These are phyloP conservation scores for Cupressus sempervirens DNA, from an alignment of 75 land plant genomes.

Conservation along the genomic window DNA sequence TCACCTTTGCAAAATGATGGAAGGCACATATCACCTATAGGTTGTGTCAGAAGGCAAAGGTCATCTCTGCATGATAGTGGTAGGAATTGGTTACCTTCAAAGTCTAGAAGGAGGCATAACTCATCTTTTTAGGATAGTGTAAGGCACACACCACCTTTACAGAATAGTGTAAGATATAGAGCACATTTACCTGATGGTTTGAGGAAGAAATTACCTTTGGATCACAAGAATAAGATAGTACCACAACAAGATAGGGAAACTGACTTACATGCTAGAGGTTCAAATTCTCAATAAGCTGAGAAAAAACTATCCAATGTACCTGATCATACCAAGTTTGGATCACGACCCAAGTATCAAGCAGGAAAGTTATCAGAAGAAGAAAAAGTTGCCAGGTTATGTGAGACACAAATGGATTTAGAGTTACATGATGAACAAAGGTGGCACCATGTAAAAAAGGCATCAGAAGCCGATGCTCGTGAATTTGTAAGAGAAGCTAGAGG, in stretches of 20 bases:
- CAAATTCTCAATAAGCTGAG: background rate
- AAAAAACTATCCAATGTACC: background rate
- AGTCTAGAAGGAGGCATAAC: background rate
- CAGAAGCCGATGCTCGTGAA: slow-evolving; percentile 69
- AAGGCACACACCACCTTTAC: background rate
- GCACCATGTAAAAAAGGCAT: slow-evolving; percentile 82
- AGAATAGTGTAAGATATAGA: background rate
- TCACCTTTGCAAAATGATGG: background rate
- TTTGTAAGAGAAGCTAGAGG: slow-evolving; percentile 16
- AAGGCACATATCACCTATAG: background rate
- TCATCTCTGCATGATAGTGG: background rate
- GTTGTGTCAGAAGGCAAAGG: no score
- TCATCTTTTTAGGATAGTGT: background rate
- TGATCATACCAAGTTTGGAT: slow-evolving; percentile 9
- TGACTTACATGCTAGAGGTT: slow-evolving; percentile 10
- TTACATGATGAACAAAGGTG: slow-evolving; percentile 92
- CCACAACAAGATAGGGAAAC: background rate
- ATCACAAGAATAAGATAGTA: background rate
- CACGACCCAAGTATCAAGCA: slow-evolving; percentile 27
- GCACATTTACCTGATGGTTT: background rate
- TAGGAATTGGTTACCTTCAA: background rate
- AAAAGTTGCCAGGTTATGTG: slow-evolving; percentile 60
- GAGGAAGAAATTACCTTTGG: background rate
- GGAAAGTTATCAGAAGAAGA: slow-evolving; percentile 79
- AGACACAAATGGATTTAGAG: slow-evolving; percentile 86